Base-by-base conservation (phyloP, 176 grass and related monocot genomes). In the Hordeum vulgare region DNA sequence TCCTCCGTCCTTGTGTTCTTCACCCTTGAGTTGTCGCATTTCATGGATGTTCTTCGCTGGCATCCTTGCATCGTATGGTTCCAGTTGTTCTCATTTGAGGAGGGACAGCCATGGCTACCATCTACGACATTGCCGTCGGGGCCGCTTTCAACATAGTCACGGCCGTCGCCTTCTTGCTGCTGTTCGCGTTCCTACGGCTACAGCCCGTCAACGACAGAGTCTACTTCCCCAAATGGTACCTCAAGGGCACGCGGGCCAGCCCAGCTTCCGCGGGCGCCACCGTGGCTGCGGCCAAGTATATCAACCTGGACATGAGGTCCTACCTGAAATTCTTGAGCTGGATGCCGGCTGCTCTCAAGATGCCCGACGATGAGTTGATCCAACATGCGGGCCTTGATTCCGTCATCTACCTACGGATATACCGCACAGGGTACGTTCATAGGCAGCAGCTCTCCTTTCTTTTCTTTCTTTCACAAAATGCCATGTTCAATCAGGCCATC, bases 211-310 rank as follows among this genome's bases (percentile, higher is more conserved):
- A 98, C 59, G 96, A 98, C 29, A 89, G 96, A 67, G 93, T 98
- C 28, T 98, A 95, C 81, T 98, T 98, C 49, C 91, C 96, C 28
- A 98, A 98, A 86, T 98, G 96, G 93, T 98, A 98, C 71, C 85
- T 98, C 71, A 90, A 87, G 37, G 96, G 96, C 15, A 88, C 91
- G 69, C 93, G 96, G 61, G 94, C 81, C 83, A 95, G 69, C 62
- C 96, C 93, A 5, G 56, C 78, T 41, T 51, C 57, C 29, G 85
- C 90, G 35, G 93, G 91, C 61, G 61, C 67, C 17, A 62, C 88
- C 51, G 67, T 94, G 12, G 42, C 42, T 5, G 42, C 42, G 28
- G 74, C 87, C 4, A 98, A 94, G 67, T 83, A 95, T 75, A 80
- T 98, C 85, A 95, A 98, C 80, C 76, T 95, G 42, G 77, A 95